Evolutionary conservation across 2,329 filamentous ascomycete genomes (phyloP), one percentile per base, ranked within the genome.

Genomic region (Claviceps fusiformis): DNA sequence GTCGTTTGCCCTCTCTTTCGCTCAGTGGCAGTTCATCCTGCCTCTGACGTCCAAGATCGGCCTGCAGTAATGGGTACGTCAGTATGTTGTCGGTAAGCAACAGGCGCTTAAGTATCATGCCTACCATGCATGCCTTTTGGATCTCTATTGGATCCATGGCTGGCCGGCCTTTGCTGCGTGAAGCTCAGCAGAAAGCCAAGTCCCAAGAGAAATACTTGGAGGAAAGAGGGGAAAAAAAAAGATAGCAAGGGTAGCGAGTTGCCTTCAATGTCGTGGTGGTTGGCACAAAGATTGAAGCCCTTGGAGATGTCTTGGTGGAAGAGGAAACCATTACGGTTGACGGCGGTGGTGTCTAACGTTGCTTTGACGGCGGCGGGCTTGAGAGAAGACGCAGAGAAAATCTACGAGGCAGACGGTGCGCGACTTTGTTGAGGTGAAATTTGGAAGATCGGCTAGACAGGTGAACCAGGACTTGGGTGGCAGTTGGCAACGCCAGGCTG

Each of bases 21-120:
- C 61, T 62, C 2, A 63, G 47, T 3, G 60, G 59, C 9, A 64
- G 57, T n/a, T 63, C 58, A 10, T 63, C 61, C 33, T 60, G 61
- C 13, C 62, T 54, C 17, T 50, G 45, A 24, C 62, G 60, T 9
- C 62, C 58, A 10, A 64, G 57, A 24, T 64, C 62, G 35, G 58
- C 61, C 62, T 64, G n/a, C 9, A n/a, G 41, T 15, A n/a, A 47
- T 13, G 29, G 37, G 19, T 11, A 2, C n/a, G 15, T 53, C 17
- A 53, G 52, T 41, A 15, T 27, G 31, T 9, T 9, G 3, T 19
- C 19, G 15, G 17, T 11, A 1, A 10, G 24, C 7, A 46, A 15
- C 19, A 6, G 13, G n/a, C 6, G 1, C 11, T 29, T 3, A 9
- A 27, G 17, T 15, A 41, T 7, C 29, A n/a, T 39, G 35, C 54